Percentiles rank a stretch among this genome's conserved stretches.
These are phyloP conservation scores for Candida alai DNA, from an alignment of 805 yeast genomes.

Conservation along the genomic window DNA sequence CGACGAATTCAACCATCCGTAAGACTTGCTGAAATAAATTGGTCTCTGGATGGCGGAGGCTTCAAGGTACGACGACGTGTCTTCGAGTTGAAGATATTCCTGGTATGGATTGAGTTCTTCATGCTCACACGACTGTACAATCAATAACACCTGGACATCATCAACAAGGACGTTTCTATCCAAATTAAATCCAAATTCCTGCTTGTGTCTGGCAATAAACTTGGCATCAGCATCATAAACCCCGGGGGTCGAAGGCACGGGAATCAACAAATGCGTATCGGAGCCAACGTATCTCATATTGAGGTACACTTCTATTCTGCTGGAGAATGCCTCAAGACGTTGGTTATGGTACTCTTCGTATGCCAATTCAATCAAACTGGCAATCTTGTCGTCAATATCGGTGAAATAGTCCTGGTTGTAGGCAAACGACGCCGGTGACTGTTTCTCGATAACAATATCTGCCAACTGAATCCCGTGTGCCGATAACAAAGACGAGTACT, in stretches of 20 bases:
- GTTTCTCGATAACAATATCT: constrained; percentile 33
- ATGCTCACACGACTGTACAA: constrained; percentile 54
- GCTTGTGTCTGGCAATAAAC: constrained; percentile 27
- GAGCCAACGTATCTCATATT: constrained; percentile 85
- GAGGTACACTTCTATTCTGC: constrained; percentile 59
- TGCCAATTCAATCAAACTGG: constrained; percentile 42
- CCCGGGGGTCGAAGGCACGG: constrained; percentile 18
- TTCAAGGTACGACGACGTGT: constrained; percentile 12
- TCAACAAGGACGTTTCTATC: constrained; percentile 34
- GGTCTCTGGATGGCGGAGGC: constrained; percentile 6
- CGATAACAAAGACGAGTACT: constrained; percentile 30
- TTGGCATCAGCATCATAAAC: constrained; percentile 19
- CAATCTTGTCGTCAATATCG: constrained; percentile 44
- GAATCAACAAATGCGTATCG: constrained; percentile 82
- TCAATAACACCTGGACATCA: constrained; percentile 43
- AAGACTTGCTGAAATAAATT: constrained; percentile 28
- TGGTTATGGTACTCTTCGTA: constrained; percentile 40
- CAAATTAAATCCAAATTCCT: constrained; percentile 35
- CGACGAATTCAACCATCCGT: constrained; percentile 26
- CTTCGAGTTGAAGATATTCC: constrained; percentile 18
- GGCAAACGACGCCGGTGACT: constrained; percentile 29
- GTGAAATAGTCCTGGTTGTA: constrained; percentile 24
- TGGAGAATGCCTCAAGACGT: constrained; percentile 41
- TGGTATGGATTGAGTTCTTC: constrained; percentile 51
- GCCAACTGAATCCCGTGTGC: constrained; percentile 34